Conservation (phyloP, 164 flowering plant genomes). For the Umbilicus rupestris region DNA sequence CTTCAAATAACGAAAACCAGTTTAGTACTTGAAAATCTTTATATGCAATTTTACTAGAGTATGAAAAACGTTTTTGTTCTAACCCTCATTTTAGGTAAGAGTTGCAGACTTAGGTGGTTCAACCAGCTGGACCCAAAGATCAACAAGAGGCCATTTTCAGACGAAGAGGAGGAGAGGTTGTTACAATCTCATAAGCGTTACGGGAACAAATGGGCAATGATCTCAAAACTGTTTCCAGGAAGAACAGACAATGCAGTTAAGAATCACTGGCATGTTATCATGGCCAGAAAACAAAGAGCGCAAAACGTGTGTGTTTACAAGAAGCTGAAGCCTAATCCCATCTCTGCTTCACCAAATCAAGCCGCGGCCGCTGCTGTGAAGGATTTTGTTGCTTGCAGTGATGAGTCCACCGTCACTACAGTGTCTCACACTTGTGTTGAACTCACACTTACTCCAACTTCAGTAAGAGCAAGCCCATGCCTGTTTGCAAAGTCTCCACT, state of each 20-base stretch:
- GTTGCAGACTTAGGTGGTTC: constrained; percentile 75
- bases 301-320: constrained; percentile 43
- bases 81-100: constrained; percentile 39
- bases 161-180: constrained; percentile 67
- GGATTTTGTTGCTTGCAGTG: constrained; percentile 2
- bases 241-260: constrained; percentile 76
- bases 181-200: constrained; percentile 60
- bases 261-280: constrained; percentile 80
- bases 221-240: constrained; percentile 71
- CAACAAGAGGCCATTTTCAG: constrained; percentile 55
- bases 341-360: too few relatives aligned
- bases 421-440: neutral
- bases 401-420: constrained; percentile 3
- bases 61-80: too few relatives aligned
- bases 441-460: constrained; percentile 2
- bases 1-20: neutral
- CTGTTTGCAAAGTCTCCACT: neutral
- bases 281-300: constrained; percentile 72
- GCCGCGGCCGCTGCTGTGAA: neutral
- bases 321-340: constrained; percentile 37
- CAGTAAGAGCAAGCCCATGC: neutral
- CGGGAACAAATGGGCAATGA: constrained; percentile 81
- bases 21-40: neutral
- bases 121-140: constrained; percentile 76
- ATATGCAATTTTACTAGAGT: too few relatives aligned